These are phyloP conservation scores for Tinospora cordifolia DNA, from an alignment of 164 flowering plant species.

Conservation along the genomic window DNA sequence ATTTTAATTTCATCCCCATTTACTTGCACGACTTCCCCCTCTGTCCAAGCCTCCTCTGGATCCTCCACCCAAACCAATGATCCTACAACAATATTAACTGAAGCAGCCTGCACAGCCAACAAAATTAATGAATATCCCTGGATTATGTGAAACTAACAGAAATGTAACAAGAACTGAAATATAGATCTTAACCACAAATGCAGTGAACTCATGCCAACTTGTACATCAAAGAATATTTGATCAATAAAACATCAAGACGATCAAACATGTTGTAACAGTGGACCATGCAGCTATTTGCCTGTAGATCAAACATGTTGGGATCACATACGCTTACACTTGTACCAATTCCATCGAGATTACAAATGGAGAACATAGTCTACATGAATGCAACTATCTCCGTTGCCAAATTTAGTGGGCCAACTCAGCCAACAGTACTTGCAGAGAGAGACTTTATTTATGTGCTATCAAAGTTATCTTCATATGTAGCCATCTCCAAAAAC, in stretches of 20 bases:
- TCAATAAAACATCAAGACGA: background rate
- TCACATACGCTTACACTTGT: background rate
- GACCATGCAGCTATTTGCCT: background rate
- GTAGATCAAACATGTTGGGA: background rate
- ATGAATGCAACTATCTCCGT: background rate
- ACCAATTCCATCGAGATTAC: background rate
- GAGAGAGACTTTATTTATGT: background rate
- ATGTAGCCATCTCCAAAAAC: no score
- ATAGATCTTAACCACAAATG: background rate
- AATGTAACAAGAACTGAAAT: background rate
- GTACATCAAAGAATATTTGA: background rate
- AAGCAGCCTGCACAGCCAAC: conserved; percentile 37
- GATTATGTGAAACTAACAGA: background rate
- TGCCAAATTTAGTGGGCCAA: background rate
- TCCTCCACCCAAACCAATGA: conserved; percentile 86
- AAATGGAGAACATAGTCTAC: background rate
- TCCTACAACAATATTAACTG: conserved; percentile 42
- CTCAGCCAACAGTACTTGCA: background rate
- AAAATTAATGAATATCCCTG: background rate
- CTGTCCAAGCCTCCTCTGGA: conserved; percentile 72
- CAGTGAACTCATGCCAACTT: background rate
- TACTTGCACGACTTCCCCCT: conserved; percentile 69
- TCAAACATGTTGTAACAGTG: background rate
- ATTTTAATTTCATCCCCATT: conserved; percentile 47
- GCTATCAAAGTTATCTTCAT: no score